A percentile compares a stretch with the other conserved stretches of the same genome.
phyloP scores from a whole-genome alignment of 2,329 filamentous ascomycete genomes.

The Fusarium domesticum region DNA sequence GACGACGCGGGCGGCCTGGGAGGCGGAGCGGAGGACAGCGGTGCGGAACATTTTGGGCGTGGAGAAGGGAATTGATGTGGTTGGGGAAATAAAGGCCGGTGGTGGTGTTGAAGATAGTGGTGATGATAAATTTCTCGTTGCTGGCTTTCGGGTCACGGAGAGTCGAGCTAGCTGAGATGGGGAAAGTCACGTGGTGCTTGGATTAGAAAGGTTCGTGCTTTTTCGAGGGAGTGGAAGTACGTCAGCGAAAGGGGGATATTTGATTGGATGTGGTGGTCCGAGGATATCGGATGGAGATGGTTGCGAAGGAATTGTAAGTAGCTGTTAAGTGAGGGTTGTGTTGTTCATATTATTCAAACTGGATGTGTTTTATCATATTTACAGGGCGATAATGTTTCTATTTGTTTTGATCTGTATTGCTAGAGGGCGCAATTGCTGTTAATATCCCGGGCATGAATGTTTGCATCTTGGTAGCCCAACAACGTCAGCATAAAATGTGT shows the following conservation, averaged over 20 bases:
- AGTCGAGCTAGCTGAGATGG: slow-evolving; percentile 31
- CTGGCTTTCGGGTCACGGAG: slow-evolving; percentile 24
- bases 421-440: too few relatives aligned
- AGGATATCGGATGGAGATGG: slow-evolving; percentile 8
- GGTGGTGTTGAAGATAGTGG: slow-evolving; percentile 16
- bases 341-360: too few relatives aligned
- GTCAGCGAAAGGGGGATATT: slow-evolving; percentile 13
- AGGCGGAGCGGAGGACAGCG: slow-evolving; percentile 75
- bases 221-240: slow-evolving; percentile 11
- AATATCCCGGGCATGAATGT: not conserved
- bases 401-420: not conserved
- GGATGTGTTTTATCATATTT: not conserved
- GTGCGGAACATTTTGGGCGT: slow-evolving; percentile 75
- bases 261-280: slow-evolving; percentile 15
- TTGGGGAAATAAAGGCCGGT: slow-evolving; percentile 7
- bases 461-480: slow-evolving; percentile 4
- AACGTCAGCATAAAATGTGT: slow-evolving; percentile 25
- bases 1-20: slow-evolving; percentile 53
- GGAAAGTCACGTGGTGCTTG: slow-evolving; percentile 26
- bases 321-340: not conserved
- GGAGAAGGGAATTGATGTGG: slow-evolving; percentile 11
- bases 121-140: slow-evolving; percentile 49
- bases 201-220: not conserved
- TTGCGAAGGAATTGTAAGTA: not conserved
- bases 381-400: not conserved